Conservation (phyloP, 1,284 basidiomycete genomes). For the Moesziomyces antarcticus region DNA sequence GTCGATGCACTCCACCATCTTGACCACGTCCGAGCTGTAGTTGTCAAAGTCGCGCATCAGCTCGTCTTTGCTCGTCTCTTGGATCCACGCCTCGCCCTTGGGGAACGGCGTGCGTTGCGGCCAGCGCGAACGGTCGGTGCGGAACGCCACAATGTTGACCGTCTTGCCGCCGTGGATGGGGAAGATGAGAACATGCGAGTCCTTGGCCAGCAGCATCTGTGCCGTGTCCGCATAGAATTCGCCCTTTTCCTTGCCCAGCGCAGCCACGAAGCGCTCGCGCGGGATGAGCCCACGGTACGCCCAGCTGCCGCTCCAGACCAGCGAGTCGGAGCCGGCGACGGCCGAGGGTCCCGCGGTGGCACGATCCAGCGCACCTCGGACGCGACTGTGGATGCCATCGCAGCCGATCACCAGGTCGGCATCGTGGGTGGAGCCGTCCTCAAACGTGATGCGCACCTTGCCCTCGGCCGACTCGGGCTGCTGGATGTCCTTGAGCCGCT, state of each 20-base stretch:
- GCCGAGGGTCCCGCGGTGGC: constrained; percentile 28
- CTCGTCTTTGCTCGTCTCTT: constrained; percentile 70
- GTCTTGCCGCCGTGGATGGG: constrained; percentile 71
- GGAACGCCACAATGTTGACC: constrained; percentile 74
- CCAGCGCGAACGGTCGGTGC: constrained; percentile 70
- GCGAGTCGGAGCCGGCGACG: constrained; percentile 22
- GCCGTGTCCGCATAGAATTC: constrained; percentile 47
- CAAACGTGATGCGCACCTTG: constrained; percentile 26
- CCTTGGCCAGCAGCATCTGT: constrained; percentile 57
- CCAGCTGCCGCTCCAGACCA: constrained; percentile 61
- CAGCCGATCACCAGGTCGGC: constrained; percentile 63
- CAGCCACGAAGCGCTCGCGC: constrained; percentile 39
- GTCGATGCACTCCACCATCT: constrained; percentile 70
- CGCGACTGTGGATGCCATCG: constrained; percentile 63
- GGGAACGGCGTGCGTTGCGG: constrained; percentile 61
- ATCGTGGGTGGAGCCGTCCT: constrained; percentile 35
- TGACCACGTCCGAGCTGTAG: constrained; percentile 72
- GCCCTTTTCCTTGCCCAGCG: constrained; percentile 44
- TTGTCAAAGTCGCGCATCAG: constrained; percentile 71
- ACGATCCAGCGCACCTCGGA: constrained; percentile 50
- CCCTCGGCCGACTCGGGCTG: constrained; percentile 8
- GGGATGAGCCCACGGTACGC: constrained; percentile 60
- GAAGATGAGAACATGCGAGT: constrained; percentile 73
- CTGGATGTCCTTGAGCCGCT: constrained; percentile 24
- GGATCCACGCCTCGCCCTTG: constrained; percentile 71